Conservation (phyloP, 345 rosid genomes). For the Linum tenue region DNA sequence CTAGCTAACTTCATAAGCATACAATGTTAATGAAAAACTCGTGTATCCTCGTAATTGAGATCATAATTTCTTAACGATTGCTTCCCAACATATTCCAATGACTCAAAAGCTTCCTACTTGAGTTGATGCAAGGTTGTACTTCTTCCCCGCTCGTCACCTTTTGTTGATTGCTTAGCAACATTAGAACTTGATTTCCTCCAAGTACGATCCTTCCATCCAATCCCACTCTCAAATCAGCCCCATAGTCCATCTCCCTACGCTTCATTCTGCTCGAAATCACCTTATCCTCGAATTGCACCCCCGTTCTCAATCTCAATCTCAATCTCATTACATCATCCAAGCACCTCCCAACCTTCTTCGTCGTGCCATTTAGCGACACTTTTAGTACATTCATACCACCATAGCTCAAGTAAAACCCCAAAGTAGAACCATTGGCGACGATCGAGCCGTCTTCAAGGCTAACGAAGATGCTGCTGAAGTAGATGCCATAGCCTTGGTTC, state of each 20-base stretch:
- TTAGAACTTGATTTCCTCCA: neutral
- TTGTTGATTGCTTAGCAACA: too few species aligned
- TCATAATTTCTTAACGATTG: too few species aligned
- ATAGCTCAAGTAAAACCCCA: neutral
- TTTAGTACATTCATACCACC: neutral
- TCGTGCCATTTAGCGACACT: neutral
- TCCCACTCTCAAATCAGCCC: neutral
- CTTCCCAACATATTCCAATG: too few species aligned
- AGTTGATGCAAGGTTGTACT: too few species aligned
- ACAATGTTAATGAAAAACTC: too few species aligned
- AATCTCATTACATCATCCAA: neutral
- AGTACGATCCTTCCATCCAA: neutral
- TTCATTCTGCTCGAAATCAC: neutral
- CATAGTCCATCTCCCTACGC: neutral
- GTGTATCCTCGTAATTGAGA: too few species aligned
- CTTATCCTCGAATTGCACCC: neutral
- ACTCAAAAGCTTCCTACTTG: too few species aligned
- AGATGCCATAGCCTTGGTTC: neutral
- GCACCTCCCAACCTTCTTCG: neutral
- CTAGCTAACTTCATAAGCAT: too few species aligned
- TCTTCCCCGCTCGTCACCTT: too few species aligned
- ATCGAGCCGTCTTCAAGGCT: neutral
- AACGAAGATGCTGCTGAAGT: neutral
- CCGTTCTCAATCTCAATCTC: neutral
- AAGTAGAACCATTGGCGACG: neutral